Evolutionary conservation across 2,329 filamentous ascomycete genomes (phyloP).

Genomic region (Lojkania enalia): DNA sequence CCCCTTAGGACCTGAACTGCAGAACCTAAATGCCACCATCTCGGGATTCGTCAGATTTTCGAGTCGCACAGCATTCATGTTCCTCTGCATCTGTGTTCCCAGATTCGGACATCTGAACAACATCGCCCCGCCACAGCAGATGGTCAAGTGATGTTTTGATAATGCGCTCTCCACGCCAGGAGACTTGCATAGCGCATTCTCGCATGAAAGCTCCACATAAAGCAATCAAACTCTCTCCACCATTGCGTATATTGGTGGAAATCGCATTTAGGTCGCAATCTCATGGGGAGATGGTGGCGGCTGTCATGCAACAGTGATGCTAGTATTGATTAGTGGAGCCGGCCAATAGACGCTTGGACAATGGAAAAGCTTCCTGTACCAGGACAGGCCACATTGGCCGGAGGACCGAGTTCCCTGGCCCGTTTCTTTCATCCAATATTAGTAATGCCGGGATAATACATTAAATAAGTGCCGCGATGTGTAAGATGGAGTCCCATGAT

Average conservation of each 20-base stretch:
- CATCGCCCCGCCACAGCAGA: not conserved
- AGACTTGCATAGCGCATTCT: not conserved
- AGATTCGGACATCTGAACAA: not conserved
- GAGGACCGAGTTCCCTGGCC: not conserved
- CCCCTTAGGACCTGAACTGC: not conserved
- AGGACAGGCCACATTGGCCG: conserved; percentile 7
- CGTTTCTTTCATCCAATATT: not conserved
- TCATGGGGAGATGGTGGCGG: conserved; percentile 1
- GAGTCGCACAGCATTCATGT: conserved; percentile 1
- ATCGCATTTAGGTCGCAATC: conserved; percentile 2
- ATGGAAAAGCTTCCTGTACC: not conserved
- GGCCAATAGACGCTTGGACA: conserved; percentile 7
- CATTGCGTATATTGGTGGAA: not conserved
- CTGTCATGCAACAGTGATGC: conserved; percentile 3
- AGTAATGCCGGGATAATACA: not conserved
- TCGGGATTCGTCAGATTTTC: conserved; percentile 8
- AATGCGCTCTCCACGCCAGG: conserved; percentile 2
- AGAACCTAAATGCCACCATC: conserved; percentile 2
- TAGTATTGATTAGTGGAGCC: conserved; percentile 1
- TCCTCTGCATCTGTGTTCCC: conserved; percentile 6
- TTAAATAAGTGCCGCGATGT: not conserved
- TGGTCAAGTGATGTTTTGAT: conserved; percentile 1
- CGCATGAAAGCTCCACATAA: conserved; percentile 1
- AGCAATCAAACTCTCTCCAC: conserved; percentile 1
- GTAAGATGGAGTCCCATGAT: conserved; percentile 2